phyloP scores from a whole-genome alignment of 768 basidiomycete species.

The Russula emetica region DNA sequence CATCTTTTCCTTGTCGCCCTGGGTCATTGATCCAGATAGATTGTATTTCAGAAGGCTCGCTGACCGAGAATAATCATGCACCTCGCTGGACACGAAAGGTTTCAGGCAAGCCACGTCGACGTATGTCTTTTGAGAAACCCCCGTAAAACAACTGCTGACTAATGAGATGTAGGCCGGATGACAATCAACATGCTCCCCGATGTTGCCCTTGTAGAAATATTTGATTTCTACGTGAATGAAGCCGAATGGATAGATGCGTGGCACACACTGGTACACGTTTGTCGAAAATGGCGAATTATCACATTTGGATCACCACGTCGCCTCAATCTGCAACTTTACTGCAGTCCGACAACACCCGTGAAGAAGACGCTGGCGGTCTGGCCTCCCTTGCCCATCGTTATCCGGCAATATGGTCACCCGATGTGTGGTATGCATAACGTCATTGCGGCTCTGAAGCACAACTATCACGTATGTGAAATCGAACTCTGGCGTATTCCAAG shows the following conservation, averaged over 20 bases:
- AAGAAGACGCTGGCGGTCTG: not conserved
- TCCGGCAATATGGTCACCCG: not conserved
- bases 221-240: not conserved
- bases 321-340: not conserved
- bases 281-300: not conserved
- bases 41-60: no score
- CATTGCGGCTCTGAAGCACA: not conserved
- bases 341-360: not conserved
- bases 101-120: no score
- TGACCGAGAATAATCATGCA: no score
- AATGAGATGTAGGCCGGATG: no score
- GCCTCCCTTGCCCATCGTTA: not conserved
- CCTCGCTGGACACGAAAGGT: no score
- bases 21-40: no score
- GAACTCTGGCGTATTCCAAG: not conserved
- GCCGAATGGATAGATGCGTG: not conserved
- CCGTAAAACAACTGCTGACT: no score
- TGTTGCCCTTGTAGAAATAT: not conserved
- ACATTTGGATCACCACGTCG: not conserved
- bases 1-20: no score
- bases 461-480: not conserved
- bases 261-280: not conserved
- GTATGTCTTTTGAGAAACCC: no score
- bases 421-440: not conserved
- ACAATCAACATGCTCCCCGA: not conserved